A percentile compares a stretch with the other conserved stretches of the same genome.
Evolutionary conservation across 495 filamentous ascomycete genomes (phyloP).

Genomic region (Daldinia concentrica): DNA sequence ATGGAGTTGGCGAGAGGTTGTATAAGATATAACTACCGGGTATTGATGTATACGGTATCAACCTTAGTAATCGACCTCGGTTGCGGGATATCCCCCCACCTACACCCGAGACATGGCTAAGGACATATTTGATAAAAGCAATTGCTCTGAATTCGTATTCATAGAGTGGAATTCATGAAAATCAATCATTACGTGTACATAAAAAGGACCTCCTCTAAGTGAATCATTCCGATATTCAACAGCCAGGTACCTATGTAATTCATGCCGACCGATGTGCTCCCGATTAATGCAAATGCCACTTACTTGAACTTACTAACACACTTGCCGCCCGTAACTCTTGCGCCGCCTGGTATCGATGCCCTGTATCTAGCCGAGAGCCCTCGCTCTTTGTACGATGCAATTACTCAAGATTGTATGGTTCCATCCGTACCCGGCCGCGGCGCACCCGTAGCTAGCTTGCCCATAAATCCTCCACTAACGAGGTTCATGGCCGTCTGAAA

Average conservation of each 20-base stretch:
- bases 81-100: background rate
- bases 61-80: constrained; percentile 3
- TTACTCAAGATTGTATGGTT: constrained; percentile 34
- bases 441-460: constrained; percentile 44
- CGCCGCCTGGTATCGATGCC: constrained; percentile 9
- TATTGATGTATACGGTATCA: background rate
- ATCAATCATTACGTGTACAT: background rate
- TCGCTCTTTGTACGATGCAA: background rate
- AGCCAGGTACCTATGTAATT: constrained; percentile 17
- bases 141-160: background rate
- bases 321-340: background rate
- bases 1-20: background rate
- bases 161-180: constrained; percentile 9
- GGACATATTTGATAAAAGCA: background rate
- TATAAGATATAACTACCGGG: background rate
- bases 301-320: constrained; percentile 7
- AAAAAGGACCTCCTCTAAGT: background rate
- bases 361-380: background rate
- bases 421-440: constrained; percentile 48
- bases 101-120: background rate
- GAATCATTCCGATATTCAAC: constrained; percentile 14
- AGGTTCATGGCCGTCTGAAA: constrained; percentile 46
- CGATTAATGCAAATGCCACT: constrained; percentile 24
- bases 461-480: constrained; percentile 47
- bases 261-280: background rate